Evolutionary conservation across 257 asterid genomes (phyloP).

Genomic region (Penstemon barbatus): DNA sequence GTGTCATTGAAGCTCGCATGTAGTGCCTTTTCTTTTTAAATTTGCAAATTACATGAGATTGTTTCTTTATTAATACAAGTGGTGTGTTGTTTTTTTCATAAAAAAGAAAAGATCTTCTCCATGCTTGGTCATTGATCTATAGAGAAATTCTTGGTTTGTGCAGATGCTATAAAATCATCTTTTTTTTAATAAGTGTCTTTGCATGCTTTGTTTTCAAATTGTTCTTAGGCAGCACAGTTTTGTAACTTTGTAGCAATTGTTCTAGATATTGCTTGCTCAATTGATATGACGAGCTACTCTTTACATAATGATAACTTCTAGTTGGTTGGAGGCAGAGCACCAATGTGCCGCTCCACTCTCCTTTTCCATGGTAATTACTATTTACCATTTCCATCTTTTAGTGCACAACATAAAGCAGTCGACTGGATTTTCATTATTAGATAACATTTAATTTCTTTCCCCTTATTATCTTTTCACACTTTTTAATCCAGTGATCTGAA

Average conservation of each 20-base stretch:
- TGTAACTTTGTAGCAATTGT: too few relatives aligned
- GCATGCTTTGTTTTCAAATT: not conserved
- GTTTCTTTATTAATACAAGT: not conserved
- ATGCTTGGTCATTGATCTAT: not conserved
- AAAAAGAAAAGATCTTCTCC: not conserved
- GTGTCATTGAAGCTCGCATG: not conserved
- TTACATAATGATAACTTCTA: slow-evolving; percentile 3
- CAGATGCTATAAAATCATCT: not conserved
- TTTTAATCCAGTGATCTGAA: not conserved
- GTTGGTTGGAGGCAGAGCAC: not conserved
- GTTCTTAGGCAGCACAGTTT: not conserved
- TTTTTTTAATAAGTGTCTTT: not conserved
- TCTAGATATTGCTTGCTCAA: too few relatives aligned
- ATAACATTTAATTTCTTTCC: slow-evolving; percentile 7
- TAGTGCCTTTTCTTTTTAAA: not conserved
- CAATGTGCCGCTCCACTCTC: slow-evolving; percentile 7
- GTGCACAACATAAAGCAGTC: not conserved
- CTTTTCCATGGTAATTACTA: not conserved
- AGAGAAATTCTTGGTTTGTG: not conserved
- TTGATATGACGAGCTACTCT: not conserved
- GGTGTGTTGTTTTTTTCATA: too few relatives aligned
- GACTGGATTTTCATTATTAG: not conserved
- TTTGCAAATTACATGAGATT: not conserved
- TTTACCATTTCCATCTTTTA: not conserved
- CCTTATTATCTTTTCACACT: not conserved